Base-by-base conservation (phyloP, 2,329 filamentous ascomycete genomes). In the Beauveria pseudobassiana region DNA sequence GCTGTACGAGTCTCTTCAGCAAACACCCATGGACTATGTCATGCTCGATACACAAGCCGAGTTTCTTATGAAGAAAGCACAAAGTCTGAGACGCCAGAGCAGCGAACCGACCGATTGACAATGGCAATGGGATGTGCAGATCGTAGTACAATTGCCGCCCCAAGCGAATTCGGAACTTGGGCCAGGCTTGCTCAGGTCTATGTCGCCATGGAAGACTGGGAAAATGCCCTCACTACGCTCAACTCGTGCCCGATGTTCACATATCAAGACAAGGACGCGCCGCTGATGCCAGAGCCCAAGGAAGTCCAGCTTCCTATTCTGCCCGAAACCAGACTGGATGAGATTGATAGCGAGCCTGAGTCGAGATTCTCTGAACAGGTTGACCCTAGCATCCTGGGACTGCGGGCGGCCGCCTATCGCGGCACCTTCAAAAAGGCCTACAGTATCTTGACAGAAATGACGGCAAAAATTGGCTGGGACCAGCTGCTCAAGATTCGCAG, bases 161-260 rank as follows among this genome's bases (percentile, higher is more conserved):
- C 95, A 0, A 97, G 92, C 73, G 95, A 99, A 73, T 99, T 99
- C 71, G 90, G 91, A 59, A 98, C 95, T 0, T 99, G 95, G 95
- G 93, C 95, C 62, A 84, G 93, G 62, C 77, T 99, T 65, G 93
- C 93, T 2, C 91, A 98, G 72, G 89, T 98, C 38, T 99, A 99
- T 68, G 90, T 98, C 61, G 85, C 88, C 55, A 85, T 96, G 76
- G 95, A 99, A 73, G 91, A 96, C 71, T 99, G 95, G 92, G 95
- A 98, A 71, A 86, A 98, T 67, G 95, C 95, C 0, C 82, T 99
- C 26, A 87, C 96, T 5, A 98, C 95, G 4, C 82, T 99, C 58
- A 99, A 99, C 77, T 99, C 95, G 20, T 99, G 95, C 74, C 95
- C 95, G 9, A 99, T 99, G 95, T 99, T 99, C 75, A 99, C 95